Evolutionary conservation across 2,329 filamentous ascomycete genomes (phyloP), one percentile per base, ranked within the genome.

Genomic region (Sordariomycetes sp.): DNA sequence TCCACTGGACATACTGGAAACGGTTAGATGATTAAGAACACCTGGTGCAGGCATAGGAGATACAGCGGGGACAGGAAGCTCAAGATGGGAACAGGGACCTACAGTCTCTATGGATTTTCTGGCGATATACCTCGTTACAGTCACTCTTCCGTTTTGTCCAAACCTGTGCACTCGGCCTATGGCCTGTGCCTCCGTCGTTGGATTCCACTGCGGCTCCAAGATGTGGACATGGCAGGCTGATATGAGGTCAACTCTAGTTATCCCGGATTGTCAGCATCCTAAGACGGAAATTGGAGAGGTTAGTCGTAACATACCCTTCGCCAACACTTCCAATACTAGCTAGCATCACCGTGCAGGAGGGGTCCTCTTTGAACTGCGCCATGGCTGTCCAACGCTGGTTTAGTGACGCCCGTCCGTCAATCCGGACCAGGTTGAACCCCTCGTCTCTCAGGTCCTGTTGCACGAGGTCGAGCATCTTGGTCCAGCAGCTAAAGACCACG

Each of bases 171-270:
- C 67, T 3, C 69, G 60, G 25, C 68, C 67, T 10, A 71, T 59
- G 3, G 69, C 70, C 60, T 71, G 69, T 1, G 64, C 61, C 54
- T 72, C 70, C 1, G 58, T 60, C 67, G 68, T 70, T 3, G 70
- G 69, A 50, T 68, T 71, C 69, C 68, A 72, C 14, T 70, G 66
- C 1, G 69, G 69, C 56, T 71, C 69, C 1, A 71, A 37, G 2
- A 71, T 58, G 55, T 71, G 69, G 1, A 69, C 65, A 24, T 62
- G 60, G 20, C 63, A 66, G 10, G 69, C 68, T 52, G 58, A 63
- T 1, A 63, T 69, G 16, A 71, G 62, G 40, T 70, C 64, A 48
- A 69, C 59, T 22, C 63, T 64, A 58, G 50, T 8, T 6, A 34
- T 28, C 43, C 14, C 50, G 10, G 24, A 52, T 6, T 58, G 20